These are phyloP conservation scores for Phytophthora boehmeriae DNA, from an alignment of 352 stramenopile genomes.

Conservation along the genomic window DNA sequence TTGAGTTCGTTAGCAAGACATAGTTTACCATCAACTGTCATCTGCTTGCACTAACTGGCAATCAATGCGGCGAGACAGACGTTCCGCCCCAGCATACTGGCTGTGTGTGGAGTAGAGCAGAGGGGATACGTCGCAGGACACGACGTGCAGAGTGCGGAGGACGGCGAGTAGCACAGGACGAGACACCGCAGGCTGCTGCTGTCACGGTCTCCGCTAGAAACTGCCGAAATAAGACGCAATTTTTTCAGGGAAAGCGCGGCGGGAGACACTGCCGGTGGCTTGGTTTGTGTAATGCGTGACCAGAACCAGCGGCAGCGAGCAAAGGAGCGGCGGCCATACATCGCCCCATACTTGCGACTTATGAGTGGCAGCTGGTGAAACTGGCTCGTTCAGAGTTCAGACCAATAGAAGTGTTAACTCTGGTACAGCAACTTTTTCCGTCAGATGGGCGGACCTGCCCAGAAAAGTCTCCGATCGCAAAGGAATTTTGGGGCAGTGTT, in stretches of 20 bases:
- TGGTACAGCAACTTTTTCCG: too few species aligned
- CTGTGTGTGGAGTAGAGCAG: not conserved
- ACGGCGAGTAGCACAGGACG: not conserved
- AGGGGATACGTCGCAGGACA: slow-evolving; percentile 25
- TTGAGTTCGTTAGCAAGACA: not conserved
- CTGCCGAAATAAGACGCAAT: slow-evolving; percentile 17
- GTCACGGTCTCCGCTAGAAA: slow-evolving; percentile 10
- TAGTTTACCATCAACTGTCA: not conserved
- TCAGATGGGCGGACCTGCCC: slow-evolving; percentile 8
- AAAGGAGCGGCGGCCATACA: slow-evolving; percentile 2
- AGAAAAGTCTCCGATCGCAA: not conserved
- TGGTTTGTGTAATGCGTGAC: slow-evolving; percentile 19
- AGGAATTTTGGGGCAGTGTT: not conserved
- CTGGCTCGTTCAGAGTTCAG: slow-evolving; percentile 15
- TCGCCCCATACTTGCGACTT: too few species aligned
- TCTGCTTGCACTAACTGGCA: slow-evolving; percentile 17
- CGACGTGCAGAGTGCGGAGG: slow-evolving; percentile 11
- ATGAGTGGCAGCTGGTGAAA: slow-evolving; percentile 2
- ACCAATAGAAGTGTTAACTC: too few species aligned
- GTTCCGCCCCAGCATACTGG: slow-evolving; percentile 28
- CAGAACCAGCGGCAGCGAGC: slow-evolving; percentile 15
- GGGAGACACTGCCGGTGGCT: slow-evolving; percentile 5
- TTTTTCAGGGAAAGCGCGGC: slow-evolving; percentile 18
- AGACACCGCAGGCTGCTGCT: not conserved
- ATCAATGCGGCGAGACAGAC: slow-evolving; percentile 33